phyloP scores from a whole-genome alignment of 2,329 filamentous ascomycete genomes.

The Chalaropsis ovoidea region DNA sequence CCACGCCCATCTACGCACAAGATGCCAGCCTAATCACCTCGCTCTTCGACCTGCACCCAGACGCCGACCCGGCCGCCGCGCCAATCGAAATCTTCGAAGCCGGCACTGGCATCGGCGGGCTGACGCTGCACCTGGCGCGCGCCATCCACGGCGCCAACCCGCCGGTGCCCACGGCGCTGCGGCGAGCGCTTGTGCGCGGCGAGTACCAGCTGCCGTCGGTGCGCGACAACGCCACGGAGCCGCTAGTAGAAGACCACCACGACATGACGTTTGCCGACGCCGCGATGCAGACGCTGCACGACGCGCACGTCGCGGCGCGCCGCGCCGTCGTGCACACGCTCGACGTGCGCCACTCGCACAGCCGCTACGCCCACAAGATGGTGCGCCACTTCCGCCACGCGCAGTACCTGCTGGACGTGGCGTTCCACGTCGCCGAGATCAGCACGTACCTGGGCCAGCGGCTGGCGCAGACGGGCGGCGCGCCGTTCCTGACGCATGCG shows the following conservation, averaged over 20 bases:
- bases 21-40: slow-evolving; percentile 68
- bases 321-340: slow-evolving; percentile 65
- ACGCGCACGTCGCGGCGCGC: slow-evolving; percentile 42
- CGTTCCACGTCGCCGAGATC: slow-evolving; percentile 63
- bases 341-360: slow-evolving; percentile 54
- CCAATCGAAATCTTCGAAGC: slow-evolving; percentile 70
- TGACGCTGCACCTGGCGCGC: slow-evolving; percentile 65
- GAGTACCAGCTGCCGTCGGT: slow-evolving; percentile 15
- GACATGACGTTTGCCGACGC: slow-evolving; percentile 27
- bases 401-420: slow-evolving; percentile 58
- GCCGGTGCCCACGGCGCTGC: slow-evolving; percentile 37
- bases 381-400: slow-evolving; percentile 58
- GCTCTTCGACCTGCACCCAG: slow-evolving; percentile 62
- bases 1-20: slow-evolving; percentile 66
- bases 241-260: slow-evolving; percentile 26
- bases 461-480: slow-evolving; percentile 33
- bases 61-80: slow-evolving; percentile 32
- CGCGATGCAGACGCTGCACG: slow-evolving; percentile 32
- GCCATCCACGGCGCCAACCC: slow-evolving; percentile 66
- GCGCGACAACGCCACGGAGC: slow-evolving; percentile 22
- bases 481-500: slow-evolving; percentile 56
- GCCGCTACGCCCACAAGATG: slow-evolving; percentile 52
- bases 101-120: slow-evolving; percentile 71
- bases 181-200: slow-evolving; percentile 27
- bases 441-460: slow-evolving; percentile 48